Evolutionary conservation across 2,329 filamentous ascomycete species (phyloP), one percentile per base, ranked within the genome.

Genomic region (Metarhizium rileyi): DNA sequence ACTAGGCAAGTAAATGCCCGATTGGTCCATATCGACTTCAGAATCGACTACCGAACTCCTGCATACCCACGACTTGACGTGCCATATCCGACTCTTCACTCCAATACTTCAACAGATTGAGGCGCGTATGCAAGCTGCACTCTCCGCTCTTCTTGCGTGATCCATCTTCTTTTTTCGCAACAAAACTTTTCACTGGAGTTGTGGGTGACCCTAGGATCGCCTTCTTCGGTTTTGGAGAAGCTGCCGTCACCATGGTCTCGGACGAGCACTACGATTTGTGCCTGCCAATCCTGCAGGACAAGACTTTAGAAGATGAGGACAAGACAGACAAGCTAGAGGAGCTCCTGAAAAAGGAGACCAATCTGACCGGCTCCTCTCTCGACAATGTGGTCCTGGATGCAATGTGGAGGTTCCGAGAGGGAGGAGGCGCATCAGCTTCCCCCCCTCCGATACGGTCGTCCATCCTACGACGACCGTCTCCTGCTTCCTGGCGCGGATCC

Each of bases 181-280:
- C 25, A 44, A 33, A 33, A 42, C 22, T 27, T 23, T 4, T 35
- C 35, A 16, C 27, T 26, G 20, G 16, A 9, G 35, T 22, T 38
- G 35, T 38, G 20, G 20, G 35, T n/a, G 16, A n/a, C 7, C 35
- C 18, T 20, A n/a, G 9, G 12, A 38, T 20, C 35, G 20, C 35
- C n/a, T 2, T 36, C 22, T 16, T 22, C 18, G 3, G 7, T 14
- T n/a, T 36, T 9, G 20, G 28, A 35, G 12, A 23, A 26, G 18
- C 38, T 16, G 25, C n/a, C 23, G 20, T 20, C 62, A 77, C 54
- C 64, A 96, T 97, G 91, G 84, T 95, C 55, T 87, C 90, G 60
- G 91, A 97, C 75, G 83, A 90, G 59, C 83, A 91, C 50, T 95
- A 94, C 73, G 90, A 96, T 60, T 80, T 93, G 62, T 95, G 90